phyloP scores from a whole-genome alignment of 371 early-diverging fungal genomes.

The Circinella umbellata region DNA sequence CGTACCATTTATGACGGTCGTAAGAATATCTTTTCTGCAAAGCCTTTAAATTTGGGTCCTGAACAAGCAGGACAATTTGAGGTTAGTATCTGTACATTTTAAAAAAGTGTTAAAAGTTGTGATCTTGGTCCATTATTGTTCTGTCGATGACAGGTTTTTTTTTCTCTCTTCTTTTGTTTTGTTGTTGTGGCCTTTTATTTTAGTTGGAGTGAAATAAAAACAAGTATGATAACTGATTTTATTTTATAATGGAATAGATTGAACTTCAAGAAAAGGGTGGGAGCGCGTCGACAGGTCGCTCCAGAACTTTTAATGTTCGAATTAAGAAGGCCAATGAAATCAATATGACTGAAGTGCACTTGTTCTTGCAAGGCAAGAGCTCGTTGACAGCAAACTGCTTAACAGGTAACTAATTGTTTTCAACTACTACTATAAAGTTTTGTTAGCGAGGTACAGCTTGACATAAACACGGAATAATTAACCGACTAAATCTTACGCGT shows the following conservation, averaged over 20 bases:
- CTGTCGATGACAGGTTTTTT: no score
- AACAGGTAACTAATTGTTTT: slow-evolving; percentile 32
- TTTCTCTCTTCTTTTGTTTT: no score
- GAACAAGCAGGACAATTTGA: slow-evolving; percentile 38
- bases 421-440: neutral
- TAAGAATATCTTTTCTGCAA: slow-evolving; percentile 48
- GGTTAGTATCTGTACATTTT: slow-evolving; percentile 19
- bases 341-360: slow-evolving; percentile 55
- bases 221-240: no score
- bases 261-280: slow-evolving; percentile 16
- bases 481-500: neutral
- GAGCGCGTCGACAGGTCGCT: neutral
- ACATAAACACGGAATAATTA: no score
- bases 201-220: no score
- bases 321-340: slow-evolving; percentile 63
- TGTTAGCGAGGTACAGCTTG: neutral
- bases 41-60: slow-evolving; percentile 34
- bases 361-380: slow-evolving; percentile 49
- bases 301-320: slow-evolving; percentile 38
- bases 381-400: slow-evolving; percentile 42
- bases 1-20: slow-evolving; percentile 57
- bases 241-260: slow-evolving; percentile 6
- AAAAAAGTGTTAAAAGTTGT: no score
- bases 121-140: no score
- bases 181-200: no score